Conservation (phyloP, 2,329 filamentous ascomycete genomes). For the Metarhizium robertsii region DNA sequence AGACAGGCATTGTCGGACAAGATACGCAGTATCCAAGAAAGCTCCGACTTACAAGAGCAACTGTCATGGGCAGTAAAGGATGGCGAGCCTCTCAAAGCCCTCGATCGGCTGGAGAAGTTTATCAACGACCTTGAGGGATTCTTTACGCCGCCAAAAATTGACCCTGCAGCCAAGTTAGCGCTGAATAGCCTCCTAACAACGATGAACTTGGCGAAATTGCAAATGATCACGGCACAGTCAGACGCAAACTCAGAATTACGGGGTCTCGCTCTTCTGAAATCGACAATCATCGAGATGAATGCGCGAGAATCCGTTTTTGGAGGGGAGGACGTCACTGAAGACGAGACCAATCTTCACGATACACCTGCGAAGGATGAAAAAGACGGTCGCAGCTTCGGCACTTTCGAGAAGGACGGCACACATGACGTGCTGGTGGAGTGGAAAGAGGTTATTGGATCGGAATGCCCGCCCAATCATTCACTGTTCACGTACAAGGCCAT, state of each 20-base stretch:
- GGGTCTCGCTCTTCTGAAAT: neutral
- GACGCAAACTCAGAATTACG: neutral
- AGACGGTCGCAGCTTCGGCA: neutral
- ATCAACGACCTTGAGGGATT: neutral
- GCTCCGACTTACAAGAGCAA: neutral
- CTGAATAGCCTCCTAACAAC: neutral
- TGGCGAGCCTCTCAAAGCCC: neutral
- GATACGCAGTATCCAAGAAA: neutral
- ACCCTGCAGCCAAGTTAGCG: neutral
- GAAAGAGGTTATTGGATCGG: neutral
- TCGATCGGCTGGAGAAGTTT: neutral
- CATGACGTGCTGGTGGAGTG: neutral
- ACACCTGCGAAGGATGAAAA: neutral
- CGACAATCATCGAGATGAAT: neutral
- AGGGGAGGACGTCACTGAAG: neutral
- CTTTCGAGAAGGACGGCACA: neutral
- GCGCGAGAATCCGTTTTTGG: neutral
- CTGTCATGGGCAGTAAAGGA: neutral
- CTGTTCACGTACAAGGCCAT: neutral
- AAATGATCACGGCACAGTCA: neutral
- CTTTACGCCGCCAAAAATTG: neutral
- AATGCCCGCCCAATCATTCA: neutral
- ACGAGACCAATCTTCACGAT: neutral
- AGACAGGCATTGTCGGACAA: neutral
- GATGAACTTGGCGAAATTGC: neutral